These are phyloP conservation scores for Quercus berberidifolia DNA, from an alignment of 306 rosid species.

Conservation along the genomic window DNA sequence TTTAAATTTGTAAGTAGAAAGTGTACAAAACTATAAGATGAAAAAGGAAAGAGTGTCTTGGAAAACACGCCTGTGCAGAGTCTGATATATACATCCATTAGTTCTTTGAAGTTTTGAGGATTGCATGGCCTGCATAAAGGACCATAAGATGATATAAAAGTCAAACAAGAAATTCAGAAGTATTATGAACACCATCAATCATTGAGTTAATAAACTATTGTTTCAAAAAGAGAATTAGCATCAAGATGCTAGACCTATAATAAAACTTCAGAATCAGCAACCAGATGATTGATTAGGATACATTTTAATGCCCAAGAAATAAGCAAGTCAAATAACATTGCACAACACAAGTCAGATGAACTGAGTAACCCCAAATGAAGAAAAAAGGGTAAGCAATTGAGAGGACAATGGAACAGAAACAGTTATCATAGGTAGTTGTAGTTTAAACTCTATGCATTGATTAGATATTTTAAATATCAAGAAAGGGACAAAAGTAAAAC, in stretches of 20 bases:
- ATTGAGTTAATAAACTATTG: background rate
- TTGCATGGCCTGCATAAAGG: slow-evolving; percentile 62
- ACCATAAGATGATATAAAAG: slow-evolving; percentile 12
- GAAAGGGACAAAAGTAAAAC: background rate
- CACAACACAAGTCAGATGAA: too few relatives aligned
- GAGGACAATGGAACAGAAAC: background rate
- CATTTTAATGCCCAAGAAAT: too few relatives aligned
- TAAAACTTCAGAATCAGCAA: slow-evolving; percentile 4
- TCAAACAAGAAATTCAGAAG: background rate
- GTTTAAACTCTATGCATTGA: background rate
- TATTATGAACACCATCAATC: background rate
- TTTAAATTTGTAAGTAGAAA: background rate
- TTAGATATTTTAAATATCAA: background rate
- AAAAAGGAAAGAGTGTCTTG: background rate
- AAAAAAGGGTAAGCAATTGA: background rate
- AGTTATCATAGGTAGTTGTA: background rate
- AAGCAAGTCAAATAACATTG: too few relatives aligned
- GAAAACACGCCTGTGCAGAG: slow-evolving; percentile 71
- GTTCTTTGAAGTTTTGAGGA: slow-evolving; percentile 52
- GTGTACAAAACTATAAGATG: background rate
- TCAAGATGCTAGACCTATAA: background rate
- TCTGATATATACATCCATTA: slow-evolving; percentile 73
- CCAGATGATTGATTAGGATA: background rate
- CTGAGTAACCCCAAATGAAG: too few relatives aligned
- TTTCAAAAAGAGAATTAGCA: background rate